Base-by-base conservation (phyloP, 169 alveolate species). In the Nephromyces sp. region DNA sequence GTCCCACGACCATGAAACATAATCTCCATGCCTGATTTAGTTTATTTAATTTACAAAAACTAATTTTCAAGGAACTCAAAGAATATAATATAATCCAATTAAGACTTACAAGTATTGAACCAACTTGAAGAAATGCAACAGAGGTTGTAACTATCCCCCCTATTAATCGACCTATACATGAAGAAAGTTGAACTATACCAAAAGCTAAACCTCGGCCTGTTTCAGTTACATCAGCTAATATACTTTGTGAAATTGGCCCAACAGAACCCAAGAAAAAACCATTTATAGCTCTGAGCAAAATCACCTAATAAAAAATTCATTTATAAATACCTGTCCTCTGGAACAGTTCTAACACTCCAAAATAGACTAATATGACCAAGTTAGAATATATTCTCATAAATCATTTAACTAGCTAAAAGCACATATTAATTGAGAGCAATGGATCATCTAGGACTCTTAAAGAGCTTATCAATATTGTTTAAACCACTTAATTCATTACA, bases 131-230 rank as follows among this genome's bases (percentile, higher is more conserved):
- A 75, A 78, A 75, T 28, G 93, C 87, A 28, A 87, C 86, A 0
- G 93, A 75, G 15, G 93, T 88, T 21, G 93, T 88, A 64, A 84
- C 84, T 8, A 87, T 91, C 4, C 92, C 93, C 3, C 93, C 93
- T 29, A 88, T 79, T 52, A 88, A 80, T 66, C 92, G 74, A 4
- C 93, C 93, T 32, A 85, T 70, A 75, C 92, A 79, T 25, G 89
- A 74, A 51, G 91, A 86, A 24, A 87, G 85, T 64, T 88, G 93
- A n/a, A 88, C 85, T 70, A 88, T 68, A 51, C 93, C 93, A 63
- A 88, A 88, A 28, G 90, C 84, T 65, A 81, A 72, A 1, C 93
- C 92, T 30, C 81, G 71, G 8, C 78, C 71, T 74, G 78, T 81
- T 33, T 85, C 78, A 22, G 87, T 80, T 6, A 89, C 86, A 74